These are phyloP conservation scores for Sordariomycetes sp. DNA, from an alignment of 2,329 filamentous ascomycete genomes.

Conservation along the genomic window DNA sequence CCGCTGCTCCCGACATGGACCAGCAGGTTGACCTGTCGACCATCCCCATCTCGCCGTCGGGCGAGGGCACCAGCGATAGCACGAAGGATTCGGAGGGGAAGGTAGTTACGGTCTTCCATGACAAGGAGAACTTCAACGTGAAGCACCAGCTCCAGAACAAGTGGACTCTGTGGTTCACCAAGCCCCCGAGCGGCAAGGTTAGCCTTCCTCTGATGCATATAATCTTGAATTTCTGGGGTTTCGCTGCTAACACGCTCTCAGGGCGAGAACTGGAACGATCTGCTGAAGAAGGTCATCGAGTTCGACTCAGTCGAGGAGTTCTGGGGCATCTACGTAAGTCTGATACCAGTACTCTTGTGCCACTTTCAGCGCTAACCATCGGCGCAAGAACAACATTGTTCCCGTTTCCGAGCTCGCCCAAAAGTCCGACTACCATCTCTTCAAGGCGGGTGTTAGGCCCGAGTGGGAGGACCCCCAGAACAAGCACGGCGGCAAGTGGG, in stretches of 20 bases:
- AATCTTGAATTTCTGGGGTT: background rate
- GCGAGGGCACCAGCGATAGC: slow-evolving; percentile 33
- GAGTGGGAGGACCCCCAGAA: slow-evolving; percentile 99
- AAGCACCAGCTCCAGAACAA: slow-evolving; percentile 96
- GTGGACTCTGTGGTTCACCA: slow-evolving; percentile 99
- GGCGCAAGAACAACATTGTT: slow-evolving; percentile 88
- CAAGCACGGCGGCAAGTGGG: slow-evolving; percentile 99
- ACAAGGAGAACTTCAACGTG: slow-evolving; percentile 98
- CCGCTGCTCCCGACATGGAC: slow-evolving; percentile 19
- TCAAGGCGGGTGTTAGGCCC: slow-evolving; percentile 92
- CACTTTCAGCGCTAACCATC: background rate
- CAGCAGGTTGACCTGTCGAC: slow-evolving; percentile 54
- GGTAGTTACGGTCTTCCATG: slow-evolving; percentile 89
- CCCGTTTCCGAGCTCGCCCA: slow-evolving; percentile 88
- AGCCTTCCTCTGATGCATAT: slow-evolving; percentile 10
- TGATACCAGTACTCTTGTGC: background rate
- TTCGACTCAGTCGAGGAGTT: slow-evolving; percentile 99
- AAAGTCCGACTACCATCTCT: slow-evolving; percentile 98
- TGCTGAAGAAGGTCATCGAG: slow-evolving; percentile 96
- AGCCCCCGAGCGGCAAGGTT: slow-evolving; percentile 92
- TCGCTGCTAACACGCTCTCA: slow-evolving; percentile 21
- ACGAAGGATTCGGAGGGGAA: slow-evolving; percentile 35
- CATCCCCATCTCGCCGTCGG: slow-evolving; percentile 53
- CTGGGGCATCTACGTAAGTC: slow-evolving; percentile 94
- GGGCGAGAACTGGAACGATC: slow-evolving; percentile 98